Evolutionary conservation across 371 early-diverging fungal genomes (phyloP), one percentile per base, ranked within the genome.

Genomic region (Mucor racemosus): DNA sequence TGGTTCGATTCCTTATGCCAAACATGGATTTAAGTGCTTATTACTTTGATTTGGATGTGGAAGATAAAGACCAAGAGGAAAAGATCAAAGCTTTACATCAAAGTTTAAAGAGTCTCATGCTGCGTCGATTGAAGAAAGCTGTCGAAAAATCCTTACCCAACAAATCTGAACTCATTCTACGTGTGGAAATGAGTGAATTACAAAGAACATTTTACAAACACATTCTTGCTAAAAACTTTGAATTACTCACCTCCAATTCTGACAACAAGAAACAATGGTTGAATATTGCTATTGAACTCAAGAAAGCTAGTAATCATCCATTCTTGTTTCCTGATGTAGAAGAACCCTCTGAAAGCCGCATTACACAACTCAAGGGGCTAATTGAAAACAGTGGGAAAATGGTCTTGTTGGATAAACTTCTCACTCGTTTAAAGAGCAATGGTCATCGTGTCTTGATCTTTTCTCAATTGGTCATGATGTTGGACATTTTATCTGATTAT

Each of bases 281-380:
- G 26, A 99, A 99, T 74, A 93, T 98, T 56, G 93, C 97, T 58
- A 97, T 95, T 75, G 97, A 97, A 86, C 89, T 99, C 38, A 96
- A 99, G 76, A 99, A 99, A 76, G 98, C 96, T 58, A 94, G 97
- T 68, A 99, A 99, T 75, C 99, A 99, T 76, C 99, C 99, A 2
- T 99, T 92, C 76, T 80, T 99, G 50, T 93, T 99, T 53, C 92
- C 93, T 11, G 92, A 94, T 59, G 95, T 95, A 4, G 99, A 99
- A 81, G 76, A 82, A 15, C 69, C 74, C 26, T 85, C 88, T 15
- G 81, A 77, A 3, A 80, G 82, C 59, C 85, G 89, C 13, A 88
- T 91, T 17, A 95, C 92, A 7, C 90, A 89, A 64, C 78, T 94
- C 38, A 84, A 86, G 44, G 96, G 93, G 0, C 75, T 98, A 10